These are phyloP conservation scores for Solanum commersonii DNA, from an alignment of 257 asterid genomes.

Conservation along the genomic window DNA sequence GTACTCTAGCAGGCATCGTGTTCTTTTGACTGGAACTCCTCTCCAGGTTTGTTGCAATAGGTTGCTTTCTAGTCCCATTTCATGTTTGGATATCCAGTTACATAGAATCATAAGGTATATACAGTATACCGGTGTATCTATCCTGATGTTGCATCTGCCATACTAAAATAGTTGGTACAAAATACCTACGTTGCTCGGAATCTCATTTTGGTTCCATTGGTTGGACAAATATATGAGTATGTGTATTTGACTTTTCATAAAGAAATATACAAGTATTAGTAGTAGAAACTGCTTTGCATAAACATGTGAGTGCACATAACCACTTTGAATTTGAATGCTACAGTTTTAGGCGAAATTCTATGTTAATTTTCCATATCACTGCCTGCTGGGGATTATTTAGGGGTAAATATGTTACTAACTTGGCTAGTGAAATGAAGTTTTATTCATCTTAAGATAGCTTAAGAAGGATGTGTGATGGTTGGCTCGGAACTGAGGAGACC, in stretches of 20 bases:
- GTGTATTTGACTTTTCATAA: neutral
- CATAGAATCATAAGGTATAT: neutral
- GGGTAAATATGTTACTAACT: neutral
- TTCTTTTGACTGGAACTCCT: constrained; percentile 95
- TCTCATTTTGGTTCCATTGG: neutral
- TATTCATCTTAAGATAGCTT: neutral
- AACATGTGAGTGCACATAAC: neutral
- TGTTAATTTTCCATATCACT: neutral
- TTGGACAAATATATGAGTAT: neutral
- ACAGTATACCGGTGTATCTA: neutral
- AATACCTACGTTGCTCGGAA: neutral
- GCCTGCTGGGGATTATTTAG: neutral
- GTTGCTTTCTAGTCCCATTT: neutral
- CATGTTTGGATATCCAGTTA: neutral
- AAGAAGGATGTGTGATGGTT: neutral
- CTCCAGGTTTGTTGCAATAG: constrained; percentile 60
- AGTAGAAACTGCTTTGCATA: neutral
- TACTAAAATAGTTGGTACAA: neutral
- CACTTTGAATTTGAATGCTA: neutral
- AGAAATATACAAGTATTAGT: neutral
- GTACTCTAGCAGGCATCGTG: constrained; percentile 79
- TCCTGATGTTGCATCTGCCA: neutral
- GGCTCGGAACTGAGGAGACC: neutral
- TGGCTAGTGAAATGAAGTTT: neutral
- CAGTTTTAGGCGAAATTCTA: neutral